These are phyloP conservation scores for Stentor roeselii DNA, from an alignment of 73 alveolate genomes.

Conservation along the genomic window DNA sequence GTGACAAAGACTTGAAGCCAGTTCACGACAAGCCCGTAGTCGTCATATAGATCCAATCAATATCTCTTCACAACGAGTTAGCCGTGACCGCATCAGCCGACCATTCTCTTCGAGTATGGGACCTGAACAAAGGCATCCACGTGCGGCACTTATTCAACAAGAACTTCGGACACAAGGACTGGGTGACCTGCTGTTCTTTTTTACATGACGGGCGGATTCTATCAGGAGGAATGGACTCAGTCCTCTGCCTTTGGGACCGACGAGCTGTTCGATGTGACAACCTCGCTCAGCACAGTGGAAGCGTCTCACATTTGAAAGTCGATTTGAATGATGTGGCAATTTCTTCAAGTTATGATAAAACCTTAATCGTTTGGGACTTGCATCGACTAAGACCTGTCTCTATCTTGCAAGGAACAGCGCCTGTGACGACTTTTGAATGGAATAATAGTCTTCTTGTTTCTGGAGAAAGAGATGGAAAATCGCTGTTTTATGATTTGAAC, in stretches of 20 bases:
- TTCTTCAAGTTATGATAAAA: slow-evolving; percentile 78
- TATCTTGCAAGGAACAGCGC: slow-evolving; percentile 81
- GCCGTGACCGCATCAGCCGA: slow-evolving; percentile 97
- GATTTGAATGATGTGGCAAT: slow-evolving; percentile 68
- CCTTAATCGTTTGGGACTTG: slow-evolving; percentile 80
- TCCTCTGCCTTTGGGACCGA: slow-evolving; percentile 92
- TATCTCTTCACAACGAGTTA: slow-evolving; percentile 47
- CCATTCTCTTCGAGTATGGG: slow-evolving; percentile 83
- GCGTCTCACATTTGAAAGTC: slow-evolving; percentile 69
- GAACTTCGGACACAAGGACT: slow-evolving; percentile 94
- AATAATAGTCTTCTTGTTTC: slow-evolving; percentile 80
- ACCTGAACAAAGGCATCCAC: not conserved
- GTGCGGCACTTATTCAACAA: slow-evolving; percentile 76
- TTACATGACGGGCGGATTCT: slow-evolving; percentile 79
- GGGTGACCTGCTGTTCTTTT: slow-evolving; percentile 93
- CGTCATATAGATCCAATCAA: not conserved
- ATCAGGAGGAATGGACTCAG: slow-evolving; percentile 96
- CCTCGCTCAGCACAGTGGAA: slow-evolving; percentile 51
- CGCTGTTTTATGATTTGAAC: slow-evolving; percentile 91
- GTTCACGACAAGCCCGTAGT: slow-evolving; percentile 7
- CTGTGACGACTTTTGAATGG: slow-evolving; percentile 94
- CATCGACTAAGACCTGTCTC: slow-evolving; percentile 52
- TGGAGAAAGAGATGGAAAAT: slow-evolving; percentile 90
- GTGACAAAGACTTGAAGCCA: slow-evolving; percentile 15
- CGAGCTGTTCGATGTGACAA: slow-evolving; percentile 26